Evolutionary conservation across 352 stramenopile species (phyloP).

Genomic region (Globisporangium echinulatum): DNA sequence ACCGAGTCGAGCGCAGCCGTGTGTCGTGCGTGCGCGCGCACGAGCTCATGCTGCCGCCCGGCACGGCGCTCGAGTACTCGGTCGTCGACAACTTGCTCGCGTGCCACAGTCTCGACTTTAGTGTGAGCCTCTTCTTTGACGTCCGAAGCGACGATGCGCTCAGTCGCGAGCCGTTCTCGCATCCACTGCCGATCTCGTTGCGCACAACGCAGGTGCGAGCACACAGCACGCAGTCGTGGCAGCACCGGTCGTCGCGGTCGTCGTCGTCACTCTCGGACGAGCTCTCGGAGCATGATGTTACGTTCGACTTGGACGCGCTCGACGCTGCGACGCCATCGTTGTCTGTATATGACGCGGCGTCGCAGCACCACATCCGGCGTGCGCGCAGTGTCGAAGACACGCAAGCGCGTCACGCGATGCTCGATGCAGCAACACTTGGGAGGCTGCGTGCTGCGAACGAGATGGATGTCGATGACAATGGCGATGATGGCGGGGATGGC

Average conservation of each 20-base stretch:
- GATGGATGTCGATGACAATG: not conserved
- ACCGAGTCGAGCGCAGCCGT: slow-evolving; percentile 53
- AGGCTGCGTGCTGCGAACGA: not conserved
- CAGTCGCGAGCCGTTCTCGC: slow-evolving; percentile 57
- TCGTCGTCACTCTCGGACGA: slow-evolving; percentile 6
- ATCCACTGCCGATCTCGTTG: slow-evolving; percentile 57
- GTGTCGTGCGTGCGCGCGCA: slow-evolving; percentile 71
- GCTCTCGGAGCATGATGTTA: not conserved
- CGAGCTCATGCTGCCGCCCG: slow-evolving; percentile 57
- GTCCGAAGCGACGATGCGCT: slow-evolving; percentile 49
- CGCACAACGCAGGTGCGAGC: slow-evolving; percentile 15
- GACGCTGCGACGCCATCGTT: no score
- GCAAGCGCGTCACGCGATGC: slow-evolving; percentile 5
- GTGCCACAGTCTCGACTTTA: slow-evolving; percentile 77
- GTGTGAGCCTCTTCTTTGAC: slow-evolving; percentile 77
- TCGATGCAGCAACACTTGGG: not conserved
- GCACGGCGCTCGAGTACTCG: slow-evolving; percentile 56
- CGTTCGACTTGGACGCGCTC: not conserved
- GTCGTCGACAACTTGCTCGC: slow-evolving; percentile 81
- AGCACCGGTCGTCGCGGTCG: slow-evolving; percentile 2
- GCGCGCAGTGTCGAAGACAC: slow-evolving; percentile 21
- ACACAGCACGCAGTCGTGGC: no score
- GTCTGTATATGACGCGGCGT: not conserved
- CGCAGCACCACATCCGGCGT: slow-evolving; percentile 11
- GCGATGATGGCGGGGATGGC: not conserved